These are phyloP conservation scores for Vanderwaltozyma tropicalis DNA, from an alignment of 805 yeast genomes.

Conservation along the genomic window DNA sequence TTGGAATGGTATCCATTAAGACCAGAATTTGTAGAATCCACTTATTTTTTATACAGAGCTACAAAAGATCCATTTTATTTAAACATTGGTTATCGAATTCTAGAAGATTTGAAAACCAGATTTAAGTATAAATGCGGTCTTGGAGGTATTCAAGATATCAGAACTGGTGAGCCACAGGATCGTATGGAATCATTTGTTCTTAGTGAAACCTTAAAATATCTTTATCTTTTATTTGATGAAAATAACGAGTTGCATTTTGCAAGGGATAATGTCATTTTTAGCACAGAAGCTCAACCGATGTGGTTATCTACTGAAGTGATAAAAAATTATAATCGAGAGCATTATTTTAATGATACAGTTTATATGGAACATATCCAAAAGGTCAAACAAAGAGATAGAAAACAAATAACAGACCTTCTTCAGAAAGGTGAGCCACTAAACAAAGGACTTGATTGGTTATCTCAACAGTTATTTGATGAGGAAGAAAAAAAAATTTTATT, in stretches of 20 bases:
- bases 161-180: slow-evolving; percentile 53
- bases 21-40: slow-evolving; percentile 87
- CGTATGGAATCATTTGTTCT: slow-evolving; percentile 88
- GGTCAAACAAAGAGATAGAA: slow-evolving; percentile 5
- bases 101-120: slow-evolving; percentile 42
- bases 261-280: slow-evolving; percentile 40
- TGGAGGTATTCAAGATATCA: slow-evolving; percentile 61
- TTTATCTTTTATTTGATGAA: slow-evolving; percentile 69
- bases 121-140: slow-evolving; percentile 68
- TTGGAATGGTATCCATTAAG: slow-evolving; percentile 88
- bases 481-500: neutral
- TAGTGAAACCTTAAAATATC: slow-evolving; percentile 78
- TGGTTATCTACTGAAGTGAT: slow-evolving; percentile 45
- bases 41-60: slow-evolving; percentile 72
- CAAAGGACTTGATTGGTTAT: neutral
- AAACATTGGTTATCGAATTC: slow-evolving; percentile 57
- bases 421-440: slow-evolving; percentile 1
- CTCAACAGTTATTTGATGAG: neutral
- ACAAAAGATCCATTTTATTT: slow-evolving; percentile 79
- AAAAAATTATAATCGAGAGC: slow-evolving; percentile 17
- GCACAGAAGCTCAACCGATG: slow-evolving; percentile 89
- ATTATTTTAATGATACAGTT: slow-evolving; percentile 13
- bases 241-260: slow-evolving; percentile 43
- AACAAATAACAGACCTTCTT: slow-evolving; percentile 2
- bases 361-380: slow-evolving; percentile 9